Conservation (phyloP, 805 yeast species). For the Crinitomyces ghanaensis region DNA sequence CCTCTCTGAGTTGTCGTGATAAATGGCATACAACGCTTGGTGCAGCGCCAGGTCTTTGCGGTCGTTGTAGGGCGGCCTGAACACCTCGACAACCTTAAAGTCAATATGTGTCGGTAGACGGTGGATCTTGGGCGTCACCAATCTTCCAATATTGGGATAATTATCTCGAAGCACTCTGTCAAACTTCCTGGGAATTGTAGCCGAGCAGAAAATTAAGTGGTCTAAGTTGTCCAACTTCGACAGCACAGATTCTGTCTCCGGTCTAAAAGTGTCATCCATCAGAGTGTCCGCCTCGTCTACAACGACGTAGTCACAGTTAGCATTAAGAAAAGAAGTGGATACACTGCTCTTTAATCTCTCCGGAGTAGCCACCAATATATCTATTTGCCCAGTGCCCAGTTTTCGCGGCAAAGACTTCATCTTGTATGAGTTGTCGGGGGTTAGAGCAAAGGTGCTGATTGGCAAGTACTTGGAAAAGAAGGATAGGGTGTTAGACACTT, state of each 20-base stretch:
- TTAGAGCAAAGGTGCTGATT: conserved; percentile 4
- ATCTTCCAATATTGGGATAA: conserved; percentile 55
- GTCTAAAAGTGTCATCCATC: conserved; percentile 68
- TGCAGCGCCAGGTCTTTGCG: conserved; percentile 76
- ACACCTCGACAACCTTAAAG: conserved; percentile 65
- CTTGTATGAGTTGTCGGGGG: background rate
- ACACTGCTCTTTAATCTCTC: conserved; percentile 39
- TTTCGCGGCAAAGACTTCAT: background rate
- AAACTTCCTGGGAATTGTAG: conserved; percentile 78
- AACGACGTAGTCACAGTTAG: conserved; percentile 49
- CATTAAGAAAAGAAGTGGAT: conserved; percentile 20
- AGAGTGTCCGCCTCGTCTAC: conserved; percentile 93
- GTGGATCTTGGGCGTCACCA: conserved; percentile 75
- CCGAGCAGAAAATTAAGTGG: conserved; percentile 71
- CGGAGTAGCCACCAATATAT: conserved; percentile 79
- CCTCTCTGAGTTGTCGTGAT: conserved; percentile 69
- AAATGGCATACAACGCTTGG: conserved; percentile 78
- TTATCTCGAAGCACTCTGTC: conserved; percentile 45
- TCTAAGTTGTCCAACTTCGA: conserved; percentile 39
- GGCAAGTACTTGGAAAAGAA: conserved; percentile 8
- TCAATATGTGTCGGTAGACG: conserved; percentile 68
- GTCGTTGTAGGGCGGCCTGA: conserved; percentile 69
- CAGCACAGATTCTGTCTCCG: conserved; percentile 49
- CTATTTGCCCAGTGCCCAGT: conserved; percentile 29
- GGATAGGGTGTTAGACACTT: conserved; percentile 42